Base-by-base conservation (phyloP, 306 rosid genomes). In the Senna siamea region DNA sequence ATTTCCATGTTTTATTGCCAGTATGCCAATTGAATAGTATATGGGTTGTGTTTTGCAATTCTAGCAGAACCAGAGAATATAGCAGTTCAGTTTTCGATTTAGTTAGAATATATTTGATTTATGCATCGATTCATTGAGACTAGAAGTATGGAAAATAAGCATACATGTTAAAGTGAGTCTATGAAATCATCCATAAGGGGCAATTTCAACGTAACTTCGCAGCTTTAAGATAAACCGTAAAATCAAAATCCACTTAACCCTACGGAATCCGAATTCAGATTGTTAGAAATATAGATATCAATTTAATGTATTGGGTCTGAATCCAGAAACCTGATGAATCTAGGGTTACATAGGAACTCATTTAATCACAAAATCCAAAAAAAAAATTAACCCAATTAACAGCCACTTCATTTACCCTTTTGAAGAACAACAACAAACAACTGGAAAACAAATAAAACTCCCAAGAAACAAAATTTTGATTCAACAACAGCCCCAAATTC, bases 261-360 rank as follows among this genome's bases (percentile, higher is more conserved):
- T 20, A 0, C 22, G 4, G 9, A 65, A 40, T 28, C 38, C 18
- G 9, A 13, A 9, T 43, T 61, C 26, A 2, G 22, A 23, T 35
- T 12, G 19, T 8, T 26, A 26, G 1, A 26, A 3, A 26, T 57
- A 6, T 0, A 9, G 6, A 41, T 66, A 19, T 7, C 30, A 18
- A 61, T 12, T 15, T 6, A 3, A 56, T 7, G 11, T 23, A 70
- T 18, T 6, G 20, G 57, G 46, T 62, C 63, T 17, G 28, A 70
- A 13, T 38, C 19, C 11, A 17, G 48, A 62, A 59, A 82, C n/a
- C 6, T 32, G 40, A 69, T 37, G 57, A 78, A 75, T 56, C 72
- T 82, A 82, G 86, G 83, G 83, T 82, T 82, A 56, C 26, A 81
- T 46, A 7, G 14, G 46, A 64, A 67, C 60, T 17, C 28, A 10